phyloP scores from a whole-genome alignment of 2,329 filamentous ascomycete species.

The Arthroderma sp. region DNA sequence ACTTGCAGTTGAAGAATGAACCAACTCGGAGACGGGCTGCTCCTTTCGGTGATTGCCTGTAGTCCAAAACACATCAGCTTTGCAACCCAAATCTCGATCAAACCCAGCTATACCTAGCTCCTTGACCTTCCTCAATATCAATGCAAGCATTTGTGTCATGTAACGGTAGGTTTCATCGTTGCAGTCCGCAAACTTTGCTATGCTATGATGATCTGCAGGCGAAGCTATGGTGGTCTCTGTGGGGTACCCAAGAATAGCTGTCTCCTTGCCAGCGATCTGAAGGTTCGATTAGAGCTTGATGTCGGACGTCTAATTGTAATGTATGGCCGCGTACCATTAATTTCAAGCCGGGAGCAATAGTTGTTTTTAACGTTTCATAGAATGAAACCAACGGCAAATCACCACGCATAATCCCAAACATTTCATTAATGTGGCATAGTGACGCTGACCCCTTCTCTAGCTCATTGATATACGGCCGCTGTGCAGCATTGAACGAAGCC shows the following conservation, averaged over 20 bases:
- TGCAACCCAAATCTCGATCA: too few species aligned
- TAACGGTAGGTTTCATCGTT: slow-evolving; percentile 25
- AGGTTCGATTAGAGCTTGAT: not conserved
- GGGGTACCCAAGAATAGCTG: slow-evolving; percentile 30
- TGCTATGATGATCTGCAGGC: slow-evolving; percentile 28
- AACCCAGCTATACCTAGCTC: too few species aligned
- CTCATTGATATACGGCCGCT: slow-evolving; percentile 28
- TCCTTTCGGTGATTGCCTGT: too few species aligned
- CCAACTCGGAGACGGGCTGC: too few species aligned
- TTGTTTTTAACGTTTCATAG: slow-evolving; percentile 28
- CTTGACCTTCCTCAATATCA: too few species aligned
- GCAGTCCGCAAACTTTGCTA: slow-evolving; percentile 27
- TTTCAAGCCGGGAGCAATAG: slow-evolving; percentile 10
- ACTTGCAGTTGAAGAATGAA: slow-evolving; percentile 13
- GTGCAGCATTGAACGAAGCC: slow-evolving; percentile 13
- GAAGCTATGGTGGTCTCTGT: slow-evolving; percentile 26
- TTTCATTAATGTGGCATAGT: slow-evolving; percentile 30
- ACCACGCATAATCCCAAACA: slow-evolving; percentile 28
- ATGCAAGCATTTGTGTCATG: not conserved
- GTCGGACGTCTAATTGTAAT: not conserved
- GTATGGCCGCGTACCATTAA: slow-evolving; percentile 1
- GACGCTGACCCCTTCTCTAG: slow-evolving; percentile 23
- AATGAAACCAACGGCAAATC: slow-evolving; percentile 30
- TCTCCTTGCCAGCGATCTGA: slow-evolving; percentile 25
- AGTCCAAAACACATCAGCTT: too few species aligned